These are phyloP conservation scores for Cystobasidiaceae sp. DNA, from an alignment of 1,284 basidiomycete genomes.

Conservation along the genomic window DNA sequence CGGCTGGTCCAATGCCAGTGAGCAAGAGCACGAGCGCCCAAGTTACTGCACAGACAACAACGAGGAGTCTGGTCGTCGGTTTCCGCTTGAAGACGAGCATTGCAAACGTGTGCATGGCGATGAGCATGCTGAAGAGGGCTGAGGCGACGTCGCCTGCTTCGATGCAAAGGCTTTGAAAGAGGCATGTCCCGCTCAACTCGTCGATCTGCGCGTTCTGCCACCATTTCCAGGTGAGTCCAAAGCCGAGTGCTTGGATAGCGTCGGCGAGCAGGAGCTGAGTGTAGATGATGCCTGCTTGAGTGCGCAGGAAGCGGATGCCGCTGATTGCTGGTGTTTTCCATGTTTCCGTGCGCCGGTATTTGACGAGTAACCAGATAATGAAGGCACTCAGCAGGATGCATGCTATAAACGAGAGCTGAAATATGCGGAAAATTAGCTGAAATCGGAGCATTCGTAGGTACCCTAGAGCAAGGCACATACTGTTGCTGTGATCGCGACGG, in stretches of 20 bases:
- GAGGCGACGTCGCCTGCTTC: slow-evolving; percentile 29
- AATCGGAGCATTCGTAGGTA: too few relatives aligned
- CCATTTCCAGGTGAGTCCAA: slow-evolving; percentile 28
- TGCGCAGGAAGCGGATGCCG: slow-evolving; percentile 28
- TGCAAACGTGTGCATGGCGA: slow-evolving; percentile 20
- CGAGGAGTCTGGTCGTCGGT: neutral
- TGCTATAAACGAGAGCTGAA: slow-evolving; percentile 2
- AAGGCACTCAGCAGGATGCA: neutral
- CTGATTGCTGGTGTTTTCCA: neutral
- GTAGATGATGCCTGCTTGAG: slow-evolving; percentile 28
- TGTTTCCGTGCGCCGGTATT: neutral
- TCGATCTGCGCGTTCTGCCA: too few relatives aligned
- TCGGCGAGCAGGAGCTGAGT: slow-evolving; percentile 19
- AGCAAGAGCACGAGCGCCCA: slow-evolving; percentile 15
- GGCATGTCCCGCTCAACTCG: slow-evolving; percentile 10
- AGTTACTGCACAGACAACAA: neutral
- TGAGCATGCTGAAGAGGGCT: slow-evolving; percentile 26
- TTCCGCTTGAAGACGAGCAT: slow-evolving; percentile 4
- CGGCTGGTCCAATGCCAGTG: slow-evolving; percentile 22
- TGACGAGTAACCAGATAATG: slow-evolving; percentile 2
- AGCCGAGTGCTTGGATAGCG: slow-evolving; percentile 27
- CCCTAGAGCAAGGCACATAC: neutral
- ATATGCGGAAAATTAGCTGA: too few relatives aligned
- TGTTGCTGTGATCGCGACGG: neutral
- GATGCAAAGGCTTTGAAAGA: slow-evolving; percentile 25